Conservation (phyloP, 2,329 filamentous ascomycete genomes). For the Pseudogymnoascus verrucosus region DNA sequence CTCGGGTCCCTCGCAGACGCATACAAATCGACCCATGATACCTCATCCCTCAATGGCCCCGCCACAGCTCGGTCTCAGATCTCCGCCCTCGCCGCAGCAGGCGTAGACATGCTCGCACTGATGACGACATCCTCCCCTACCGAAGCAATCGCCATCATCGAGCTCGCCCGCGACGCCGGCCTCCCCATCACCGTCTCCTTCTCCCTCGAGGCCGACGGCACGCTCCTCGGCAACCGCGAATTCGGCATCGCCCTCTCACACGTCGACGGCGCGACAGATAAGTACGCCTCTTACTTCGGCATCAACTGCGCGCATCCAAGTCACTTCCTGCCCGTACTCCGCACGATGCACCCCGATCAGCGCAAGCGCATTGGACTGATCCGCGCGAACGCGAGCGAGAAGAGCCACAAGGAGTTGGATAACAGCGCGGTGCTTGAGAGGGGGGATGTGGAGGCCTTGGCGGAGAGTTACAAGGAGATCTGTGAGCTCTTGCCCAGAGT, state of each 20-base stretch:
- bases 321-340: background rate
- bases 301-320: constrained; percentile 2
- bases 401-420: background rate
- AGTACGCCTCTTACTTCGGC: background rate
- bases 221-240: background rate
- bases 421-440: background rate
- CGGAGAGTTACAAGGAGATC: background rate
- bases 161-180: background rate
- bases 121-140: constrained; percentile 3
- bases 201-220: background rate
- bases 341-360: background rate
- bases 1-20: background rate
- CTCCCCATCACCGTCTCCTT: constrained; percentile 3
- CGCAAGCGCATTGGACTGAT: background rate
- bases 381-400: background rate
- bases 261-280: background rate
- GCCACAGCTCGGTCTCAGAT: background rate
- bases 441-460: background rate
- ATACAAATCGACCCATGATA: background rate
- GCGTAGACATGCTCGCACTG: constrained; percentile 2
- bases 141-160: constrained; percentile 3
- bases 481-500: constrained; percentile 10
- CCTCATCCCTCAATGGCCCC: constrained; percentile 1
- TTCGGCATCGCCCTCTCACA: background rate
- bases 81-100: background rate